Conservation (phyloP, 352 stramenopile species). For the Elongisporangium anandrum region DNA sequence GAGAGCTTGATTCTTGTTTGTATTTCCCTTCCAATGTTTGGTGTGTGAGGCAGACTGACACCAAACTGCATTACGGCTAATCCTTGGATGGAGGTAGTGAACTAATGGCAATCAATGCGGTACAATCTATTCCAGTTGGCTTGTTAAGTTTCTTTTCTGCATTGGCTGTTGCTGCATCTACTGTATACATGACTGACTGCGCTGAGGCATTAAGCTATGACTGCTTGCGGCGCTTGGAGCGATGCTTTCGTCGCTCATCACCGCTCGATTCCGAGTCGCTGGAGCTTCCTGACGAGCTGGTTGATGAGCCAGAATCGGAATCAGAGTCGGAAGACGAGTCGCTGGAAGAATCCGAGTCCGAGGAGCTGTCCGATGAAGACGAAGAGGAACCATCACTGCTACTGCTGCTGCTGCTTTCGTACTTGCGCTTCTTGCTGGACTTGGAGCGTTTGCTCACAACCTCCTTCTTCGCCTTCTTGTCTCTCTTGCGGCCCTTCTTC, state of each 20-base stretch:
- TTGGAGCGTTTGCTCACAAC: neutral
- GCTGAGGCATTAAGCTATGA: neutral
- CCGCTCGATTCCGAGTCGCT: slow-evolving; percentile 12
- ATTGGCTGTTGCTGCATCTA: neutral
- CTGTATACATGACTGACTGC: neutral
- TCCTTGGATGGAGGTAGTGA: no score
- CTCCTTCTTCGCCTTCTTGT: slow-evolving; percentile 22
- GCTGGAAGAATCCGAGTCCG: slow-evolving; percentile 14
- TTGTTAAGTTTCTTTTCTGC: neutral
- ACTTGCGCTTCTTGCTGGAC: slow-evolving; percentile 13
- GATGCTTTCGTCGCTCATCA: slow-evolving; percentile 13
- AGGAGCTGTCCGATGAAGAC: slow-evolving; percentile 26
- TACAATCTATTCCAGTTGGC: neutral
- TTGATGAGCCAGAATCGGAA: slow-evolving; percentile 14
- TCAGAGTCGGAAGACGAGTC: slow-evolving; percentile 16
- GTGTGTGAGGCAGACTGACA: no score
- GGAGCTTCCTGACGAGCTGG: slow-evolving; percentile 11
- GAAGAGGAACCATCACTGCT: slow-evolving; percentile 17
- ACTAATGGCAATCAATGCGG: no score
- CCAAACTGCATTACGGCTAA: no score
- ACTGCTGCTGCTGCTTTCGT: slow-evolving; percentile 15
- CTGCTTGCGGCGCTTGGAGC: neutral
- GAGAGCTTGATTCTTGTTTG: no score
- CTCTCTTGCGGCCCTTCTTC: slow-evolving; percentile 17
- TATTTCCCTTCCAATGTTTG: no score